These are phyloP conservation scores for Usnea hakonensis DNA, from an alignment of 495 filamentous ascomycete species.

Conservation along the genomic window DNA sequence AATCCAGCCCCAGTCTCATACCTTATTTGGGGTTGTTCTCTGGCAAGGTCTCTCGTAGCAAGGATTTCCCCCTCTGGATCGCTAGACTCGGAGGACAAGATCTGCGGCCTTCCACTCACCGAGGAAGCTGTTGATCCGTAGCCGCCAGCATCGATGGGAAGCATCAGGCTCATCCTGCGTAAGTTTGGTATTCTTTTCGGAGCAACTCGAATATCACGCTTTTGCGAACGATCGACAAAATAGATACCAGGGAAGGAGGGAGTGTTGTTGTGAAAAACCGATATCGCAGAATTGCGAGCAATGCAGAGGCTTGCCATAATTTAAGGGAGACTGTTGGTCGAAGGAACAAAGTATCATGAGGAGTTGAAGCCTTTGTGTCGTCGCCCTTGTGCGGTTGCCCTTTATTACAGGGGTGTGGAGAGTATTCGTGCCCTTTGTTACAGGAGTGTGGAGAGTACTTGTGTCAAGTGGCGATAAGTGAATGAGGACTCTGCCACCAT, in stretches of 20 bases:
- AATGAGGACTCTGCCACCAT: background rate
- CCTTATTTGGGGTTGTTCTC: background rate
- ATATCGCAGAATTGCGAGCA: background rate
- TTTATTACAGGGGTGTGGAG: background rate
- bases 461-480: background rate
- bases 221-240: background rate
- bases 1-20: background rate
- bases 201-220: background rate
- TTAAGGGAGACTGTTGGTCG: background rate
- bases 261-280: background rate
- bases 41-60: background rate
- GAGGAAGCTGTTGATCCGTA: background rate
- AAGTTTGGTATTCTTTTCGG: background rate
- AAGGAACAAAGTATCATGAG: background rate
- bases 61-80: background rate
- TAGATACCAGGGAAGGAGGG: background rate
- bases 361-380: background rate
- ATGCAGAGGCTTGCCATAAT: conserved; percentile 11
- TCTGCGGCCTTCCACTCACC: background rate
- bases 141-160: background rate
- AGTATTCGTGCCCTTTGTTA: background rate
- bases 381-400: background rate
- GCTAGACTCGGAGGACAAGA: background rate
- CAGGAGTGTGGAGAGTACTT: background rate
- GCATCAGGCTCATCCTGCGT: background rate